Evolutionary conservation across 768 basidiomycete species (phyloP), one percentile per base, ranked within the genome.

Genomic region (Psilocybe azurescens): DNA sequence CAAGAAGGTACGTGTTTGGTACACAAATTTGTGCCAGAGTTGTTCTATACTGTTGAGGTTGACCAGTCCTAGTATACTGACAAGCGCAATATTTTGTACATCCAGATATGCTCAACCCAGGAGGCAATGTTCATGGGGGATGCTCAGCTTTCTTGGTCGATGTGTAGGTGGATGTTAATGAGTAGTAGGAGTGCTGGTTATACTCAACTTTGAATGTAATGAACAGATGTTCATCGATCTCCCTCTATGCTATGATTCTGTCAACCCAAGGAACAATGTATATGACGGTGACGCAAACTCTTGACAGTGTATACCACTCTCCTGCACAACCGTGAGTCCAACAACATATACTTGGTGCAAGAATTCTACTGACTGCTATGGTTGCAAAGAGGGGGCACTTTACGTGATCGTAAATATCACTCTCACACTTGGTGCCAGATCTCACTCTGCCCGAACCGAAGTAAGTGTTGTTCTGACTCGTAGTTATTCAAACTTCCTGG

Each of bases 341-440:
- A 47, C n/a, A 9, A 58, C 14, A 5, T 29, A 16, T 53, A 10
- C 6, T n/a, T 18, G 11, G 36, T n/a, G 33, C 33, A 9, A 33
- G 9, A 33, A 33, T 5, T 30, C 11, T 11, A 39, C 8, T 18
- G 33, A 47, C n/a, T 51, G n/a, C 50, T 53, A 62, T 18, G 38
- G 5, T 3, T 49, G 36, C 18, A 11, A 28, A 87, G 86, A 44
- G 78, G 82, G 47, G 84, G 86, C 63, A 78, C 70, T 58, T 60
- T 87, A 52, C 80, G 83, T 2, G 78, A n/a, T 88, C 20, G 77
- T 87, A 8, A 83, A 77, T 60, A 85, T 81, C 3, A 86, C 85
- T 0, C 69, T 87, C 58, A 76, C 81, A 0, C 66, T 85, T 14
- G 86, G 86, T 10, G 75, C 74, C 2, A 78, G 85, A 33, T 75